Percentiles rank a stretch among this genome's conserved stretches.
These are phyloP conservation scores for Sporothrix schenckii DNA, from an alignment of 2,329 filamentous ascomycete species.

Conservation along the genomic window DNA sequence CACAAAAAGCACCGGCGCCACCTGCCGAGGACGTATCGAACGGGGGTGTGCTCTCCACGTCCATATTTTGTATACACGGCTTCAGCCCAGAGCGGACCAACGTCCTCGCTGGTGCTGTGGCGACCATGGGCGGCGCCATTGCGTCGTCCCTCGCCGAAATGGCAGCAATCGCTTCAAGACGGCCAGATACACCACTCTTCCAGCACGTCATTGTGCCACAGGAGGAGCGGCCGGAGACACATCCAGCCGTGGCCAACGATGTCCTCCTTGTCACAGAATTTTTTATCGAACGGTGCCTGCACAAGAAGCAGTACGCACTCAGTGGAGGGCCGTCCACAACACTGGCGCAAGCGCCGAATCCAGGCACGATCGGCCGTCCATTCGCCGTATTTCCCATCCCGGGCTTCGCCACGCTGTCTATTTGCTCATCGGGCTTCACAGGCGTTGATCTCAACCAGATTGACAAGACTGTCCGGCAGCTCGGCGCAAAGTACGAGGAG, in stretches of 20 bases:
- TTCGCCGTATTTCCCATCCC: conserved; percentile 70
- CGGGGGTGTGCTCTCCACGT: conserved; percentile 51
- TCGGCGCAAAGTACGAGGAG: conserved; percentile 82
- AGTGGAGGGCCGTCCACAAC: conserved; percentile 59
- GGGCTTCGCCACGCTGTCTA: conserved; percentile 68
- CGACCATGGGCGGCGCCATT: conserved; percentile 53
- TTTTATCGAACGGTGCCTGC: conserved; percentile 88
- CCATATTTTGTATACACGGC: conserved; percentile 62
- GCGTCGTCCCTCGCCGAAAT: conserved; percentile 50
- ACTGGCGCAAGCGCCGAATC: conserved; percentile 40
- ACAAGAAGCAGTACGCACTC: conserved; percentile 70
- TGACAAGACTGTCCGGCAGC: conserved; percentile 71
- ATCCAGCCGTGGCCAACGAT: conserved; percentile 47
- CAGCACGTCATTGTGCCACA: conserved; percentile 62
- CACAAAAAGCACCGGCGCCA: background rate
- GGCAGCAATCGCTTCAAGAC: conserved; percentile 40
- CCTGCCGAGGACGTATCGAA: background rate
- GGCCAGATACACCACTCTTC: conserved; percentile 40
- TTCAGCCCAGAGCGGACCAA: conserved; percentile 58
- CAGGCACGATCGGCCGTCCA: conserved; percentile 75
- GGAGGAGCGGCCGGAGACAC: conserved; percentile 50
- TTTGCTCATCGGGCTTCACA: conserved; percentile 81
- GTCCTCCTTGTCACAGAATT: conserved; percentile 76
- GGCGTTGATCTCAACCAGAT: conserved; percentile 86
- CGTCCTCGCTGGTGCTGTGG: conserved; percentile 53